phyloP scores from a whole-genome alignment of 257 asterid species.

The Dorcoceras hygrometricum region DNA sequence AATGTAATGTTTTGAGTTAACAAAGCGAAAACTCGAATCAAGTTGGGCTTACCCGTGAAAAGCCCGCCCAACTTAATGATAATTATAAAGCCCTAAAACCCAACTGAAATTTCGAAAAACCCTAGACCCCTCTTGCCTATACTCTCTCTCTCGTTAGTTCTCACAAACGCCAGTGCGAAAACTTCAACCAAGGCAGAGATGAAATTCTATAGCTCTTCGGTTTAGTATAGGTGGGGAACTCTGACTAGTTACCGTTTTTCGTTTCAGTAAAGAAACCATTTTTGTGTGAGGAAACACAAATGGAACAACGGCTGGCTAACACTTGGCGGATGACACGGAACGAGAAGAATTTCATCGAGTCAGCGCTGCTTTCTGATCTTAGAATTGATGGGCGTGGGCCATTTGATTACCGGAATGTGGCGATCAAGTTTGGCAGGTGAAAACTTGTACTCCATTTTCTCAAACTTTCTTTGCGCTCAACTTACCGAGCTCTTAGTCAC shows the following conservation, averaged over 20 bases:
- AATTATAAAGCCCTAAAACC: no score
- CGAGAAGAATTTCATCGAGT: constrained; percentile 72
- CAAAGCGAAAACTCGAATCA: background rate
- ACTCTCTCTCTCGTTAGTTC: no score
- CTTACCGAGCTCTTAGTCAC: background rate
- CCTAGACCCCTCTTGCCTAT: background rate
- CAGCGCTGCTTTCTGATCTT: constrained; percentile 71
- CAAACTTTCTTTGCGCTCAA: background rate
- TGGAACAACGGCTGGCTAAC: constrained; percentile 21
- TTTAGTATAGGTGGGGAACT: no score
- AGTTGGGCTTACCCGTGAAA: constrained; percentile 16
- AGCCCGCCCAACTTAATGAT: background rate
- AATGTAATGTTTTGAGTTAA: no score
- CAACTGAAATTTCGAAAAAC: constrained; percentile 1
- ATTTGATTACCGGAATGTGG: constrained; percentile 67
- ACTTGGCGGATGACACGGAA: constrained; percentile 69
- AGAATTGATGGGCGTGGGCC: constrained; percentile 91
- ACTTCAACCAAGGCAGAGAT: no score
- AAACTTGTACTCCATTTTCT: constrained; percentile 14
- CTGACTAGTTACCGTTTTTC: no score
- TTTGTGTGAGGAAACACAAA: no score
- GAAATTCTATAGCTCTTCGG: no score
- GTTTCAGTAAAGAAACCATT: no score
- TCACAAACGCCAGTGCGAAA: no score
- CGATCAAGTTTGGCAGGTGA: constrained; percentile 75